Evolutionary conservation across 495 filamentous ascomycete genomes (phyloP), one percentile per base, ranked within the genome.

Genomic region (Umbilicaria muhlenbergii): DNA sequence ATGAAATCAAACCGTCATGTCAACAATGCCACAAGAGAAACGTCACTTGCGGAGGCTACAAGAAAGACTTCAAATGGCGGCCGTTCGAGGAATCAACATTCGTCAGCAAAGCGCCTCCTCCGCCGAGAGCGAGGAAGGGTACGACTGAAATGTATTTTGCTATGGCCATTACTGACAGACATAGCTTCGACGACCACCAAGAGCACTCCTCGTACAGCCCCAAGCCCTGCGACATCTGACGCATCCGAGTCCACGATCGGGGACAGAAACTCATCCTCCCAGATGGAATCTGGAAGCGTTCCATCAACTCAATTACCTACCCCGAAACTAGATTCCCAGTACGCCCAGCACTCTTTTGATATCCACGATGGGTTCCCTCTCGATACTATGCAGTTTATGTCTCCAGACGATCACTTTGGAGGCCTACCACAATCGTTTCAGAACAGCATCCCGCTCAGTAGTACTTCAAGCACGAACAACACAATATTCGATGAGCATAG

Each of bases 51-150:
- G 82, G 81, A 31, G 83, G 83, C 14, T 88, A 86, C 57, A 83
- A 78, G 55, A 88, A 83, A 58, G 79, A 83, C 53, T 85, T 84
- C 63, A 87, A 86, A 70, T 87, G 83, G 82, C 69, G 80, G 32
- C 70, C 80, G 2, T 84, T 86, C 50, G 83, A 83, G 52, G 83
- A 86, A 52, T 66, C 70, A 39, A 75, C 61, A 41, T 61, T 81
- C 45, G 59, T 58, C n/a, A 64, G 66, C 41, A 78, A 74, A 49
- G 45, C 58, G 16, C 52, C 60, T 36, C 45, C 44, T 2, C 51
- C 59, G 10, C 43, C 52, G 17, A 74, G 65, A 52, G 35, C 51
- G 28, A 74, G 69, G 53, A 77, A 72, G 59, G 61, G 74, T 74
- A 58, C 31, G 56, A 28, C 34, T 7, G 37, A 31, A 14, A 34